Evolutionary conservation across 192 early-diverging fungal genomes (phyloP), one percentile per base, ranked within the genome.

Genomic region (Rhizophagus clarus): DNA sequence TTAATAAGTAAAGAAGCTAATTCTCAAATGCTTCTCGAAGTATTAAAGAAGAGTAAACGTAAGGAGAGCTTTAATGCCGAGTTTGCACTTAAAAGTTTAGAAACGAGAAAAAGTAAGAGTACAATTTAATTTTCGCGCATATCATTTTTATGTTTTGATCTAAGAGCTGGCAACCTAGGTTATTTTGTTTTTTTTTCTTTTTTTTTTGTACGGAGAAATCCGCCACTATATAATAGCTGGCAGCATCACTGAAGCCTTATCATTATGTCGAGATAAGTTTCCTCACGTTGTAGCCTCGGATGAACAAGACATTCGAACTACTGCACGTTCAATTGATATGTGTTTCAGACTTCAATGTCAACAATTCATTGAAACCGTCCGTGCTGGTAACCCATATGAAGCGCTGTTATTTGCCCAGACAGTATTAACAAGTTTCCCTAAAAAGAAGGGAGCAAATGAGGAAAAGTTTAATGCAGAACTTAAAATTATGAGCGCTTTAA

Each of bases 301-400:
- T 28, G 82, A 75, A 28, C 60, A 76, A 47, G 79, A 80, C 64
- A 69, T 78, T 12, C 67, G 75, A 68, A 87, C 80, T 11, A 84
- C 90, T 6, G 61, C 82, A 8, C 81, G 81, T 31, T 83, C 85
- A 22, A 83, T 87, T 40, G 85, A 89, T 15, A 83, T 93, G 60
- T 79, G 79, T 17, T 93, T 93, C 79, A 82, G 86, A 74, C 81
- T 93, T n/a, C 83, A 90, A 29, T 91, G 89, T 70, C 92, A 93
- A 71, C 77, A 83, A 71, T 93, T 92, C 85, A 88, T 93, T 31
- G 92, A 93, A 80, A 83, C 79, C 20, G 87, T 91, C 9, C 84
- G 86, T 51, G 63, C 56, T 0, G 87, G 85, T 15, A 80, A 83
- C 20, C 76, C 87, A 5, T 17, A 79, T 17, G 87, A 92, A 40